phyloP scores from a whole-genome alignment of 768 basidiomycete species.

The Rickenella mellea region DNA sequence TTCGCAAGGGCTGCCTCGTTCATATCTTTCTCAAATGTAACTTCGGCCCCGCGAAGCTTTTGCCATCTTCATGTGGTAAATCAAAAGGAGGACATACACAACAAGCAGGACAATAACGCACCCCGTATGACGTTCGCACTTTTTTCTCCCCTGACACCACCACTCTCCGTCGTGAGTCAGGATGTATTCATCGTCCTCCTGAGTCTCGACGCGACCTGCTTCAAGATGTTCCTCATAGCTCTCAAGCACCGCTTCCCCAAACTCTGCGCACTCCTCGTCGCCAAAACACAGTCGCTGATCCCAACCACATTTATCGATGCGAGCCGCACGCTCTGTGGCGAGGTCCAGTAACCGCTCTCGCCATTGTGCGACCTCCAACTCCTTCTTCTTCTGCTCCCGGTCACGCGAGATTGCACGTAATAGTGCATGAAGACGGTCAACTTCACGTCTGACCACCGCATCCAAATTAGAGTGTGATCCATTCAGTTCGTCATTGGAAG shows the following conservation, averaged over 20 bases:
- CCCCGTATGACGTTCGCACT: slow-evolving; percentile 76
- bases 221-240: slow-evolving; percentile 42
- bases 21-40: slow-evolving; percentile 66
- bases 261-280: slow-evolving; percentile 71
- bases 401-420: slow-evolving; percentile 50
- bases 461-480: slow-evolving; percentile 18
- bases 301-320: slow-evolving; percentile 75
- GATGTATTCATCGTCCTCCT: slow-evolving; percentile 28
- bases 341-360: slow-evolving; percentile 60
- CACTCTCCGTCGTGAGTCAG: slow-evolving; percentile 46
- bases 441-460: slow-evolving; percentile 47
- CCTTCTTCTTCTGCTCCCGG: slow-evolving; percentile 56
- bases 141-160: slow-evolving; percentile 73
- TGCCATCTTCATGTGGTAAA: slow-evolving; percentile 52
- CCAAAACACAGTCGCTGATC: slow-evolving; percentile 78
- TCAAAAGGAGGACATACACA: slow-evolving; percentile 3
- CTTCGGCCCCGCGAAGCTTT: slow-evolving; percentile 60
- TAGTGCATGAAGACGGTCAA: slow-evolving; percentile 39
- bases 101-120: slow-evolving; percentile 21
- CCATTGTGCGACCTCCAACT: slow-evolving; percentile 62
- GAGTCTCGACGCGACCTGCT: slow-evolving; percentile 20
- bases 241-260: slow-evolving; percentile 56
- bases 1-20: slow-evolving; percentile 58
- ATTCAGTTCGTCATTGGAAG: slow-evolving; percentile 5
- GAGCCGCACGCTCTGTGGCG: slow-evolving; percentile 56